Evolutionary conservation across 2,329 filamentous ascomycete genomes (phyloP).

Genomic region (Fusarium torulosum): DNA sequence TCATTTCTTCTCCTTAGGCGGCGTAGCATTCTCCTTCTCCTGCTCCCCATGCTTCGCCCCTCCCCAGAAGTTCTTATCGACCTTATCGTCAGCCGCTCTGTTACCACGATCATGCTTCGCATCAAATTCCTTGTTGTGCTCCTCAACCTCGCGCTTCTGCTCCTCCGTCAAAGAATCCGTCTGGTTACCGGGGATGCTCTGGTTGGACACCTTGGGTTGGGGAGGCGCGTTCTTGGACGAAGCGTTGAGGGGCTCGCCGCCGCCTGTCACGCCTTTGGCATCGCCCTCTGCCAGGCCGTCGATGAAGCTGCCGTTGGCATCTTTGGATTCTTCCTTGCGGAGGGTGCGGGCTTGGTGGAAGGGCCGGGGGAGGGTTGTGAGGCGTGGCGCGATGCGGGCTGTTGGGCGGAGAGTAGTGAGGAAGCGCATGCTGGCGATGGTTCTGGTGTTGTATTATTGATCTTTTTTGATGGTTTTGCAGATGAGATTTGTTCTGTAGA

Average conservation of each 20-base stretch:
- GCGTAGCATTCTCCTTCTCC: background rate
- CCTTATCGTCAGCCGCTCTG: slow-evolving; percentile 61
- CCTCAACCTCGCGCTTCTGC: slow-evolving; percentile 68
- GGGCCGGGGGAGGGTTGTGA: slow-evolving; percentile 16
- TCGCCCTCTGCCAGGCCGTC: slow-evolving; percentile 50
- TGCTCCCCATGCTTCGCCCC: slow-evolving; percentile 20
- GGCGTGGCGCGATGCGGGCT: slow-evolving; percentile 22
- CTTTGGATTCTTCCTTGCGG: slow-evolving; percentile 17
- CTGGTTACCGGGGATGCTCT: slow-evolving; percentile 55
- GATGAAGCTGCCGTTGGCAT: slow-evolving; percentile 15
- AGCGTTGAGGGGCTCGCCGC: slow-evolving; percentile 54
- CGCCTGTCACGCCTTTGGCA: slow-evolving; percentile 56
- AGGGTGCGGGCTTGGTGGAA: slow-evolving; percentile 21
- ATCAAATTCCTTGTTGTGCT: slow-evolving; percentile 70
- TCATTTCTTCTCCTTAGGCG: slow-evolving; percentile 8
- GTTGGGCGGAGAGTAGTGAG: slow-evolving; percentile 15
- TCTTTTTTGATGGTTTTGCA: background rate
- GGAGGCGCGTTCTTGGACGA: slow-evolving; percentile 53
- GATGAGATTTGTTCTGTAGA: background rate
- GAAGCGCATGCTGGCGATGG: slow-evolving; percentile 27
- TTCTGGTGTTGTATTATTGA: accelerated
- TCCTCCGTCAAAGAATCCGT: slow-evolving; percentile 58
- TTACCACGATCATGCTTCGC: slow-evolving; percentile 63
- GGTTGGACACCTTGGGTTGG: slow-evolving; percentile 66
- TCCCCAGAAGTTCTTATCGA: slow-evolving; percentile 68